Base-by-base conservation (phyloP, 208 protist species). In the Trypanosoma melophagium region DNA sequence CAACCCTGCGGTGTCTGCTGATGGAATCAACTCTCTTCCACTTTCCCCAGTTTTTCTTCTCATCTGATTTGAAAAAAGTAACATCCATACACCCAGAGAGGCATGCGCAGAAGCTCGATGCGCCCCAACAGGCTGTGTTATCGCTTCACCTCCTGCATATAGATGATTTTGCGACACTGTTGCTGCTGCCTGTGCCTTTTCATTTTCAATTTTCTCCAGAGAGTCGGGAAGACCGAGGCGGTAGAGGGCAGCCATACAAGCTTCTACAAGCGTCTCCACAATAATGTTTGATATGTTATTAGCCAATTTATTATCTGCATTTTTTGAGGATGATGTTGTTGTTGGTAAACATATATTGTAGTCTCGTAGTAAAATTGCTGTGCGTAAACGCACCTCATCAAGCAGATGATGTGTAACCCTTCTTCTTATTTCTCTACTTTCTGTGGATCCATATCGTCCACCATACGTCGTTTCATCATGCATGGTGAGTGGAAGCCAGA, bases 191-290 rank as follows among this genome's bases (percentile, higher is more conserved):
- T 40, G 45, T 47, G 59, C 49, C 9, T 53, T 66, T 7, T 73
- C 71, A 25, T 60, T 52, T 53, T 86, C 76, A 5, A 63, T 47
- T 12, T 21, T 25, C 40, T 86, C 80, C 21, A 84, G 24, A 4
- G 45, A 41, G 14, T 73, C 70, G 0, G 73, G 51, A 50, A 84
- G 64, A 35, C 80, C 80, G 14, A 77, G 45, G 3, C 84, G 84
- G 50, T 73, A 81, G 24, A 76, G 40, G 3, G 84, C 84, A 7
- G 78, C 80, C 49, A 84, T 57, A 19, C 77, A 80, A 7, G 84
- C 84, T 64, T 86, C 74, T n/a, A 64, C 44, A 24, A 83, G 47
- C 2, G 69, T 68, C 7, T 67, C 65, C 0, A 73, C 59, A 24
- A 78, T 61, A 70, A 69, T 25, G 13, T 31, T 47, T 8, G 76